Evolutionary conservation across 2,329 filamentous ascomycete genomes (phyloP).

Genomic region (Lachnellula hyalina): DNA sequence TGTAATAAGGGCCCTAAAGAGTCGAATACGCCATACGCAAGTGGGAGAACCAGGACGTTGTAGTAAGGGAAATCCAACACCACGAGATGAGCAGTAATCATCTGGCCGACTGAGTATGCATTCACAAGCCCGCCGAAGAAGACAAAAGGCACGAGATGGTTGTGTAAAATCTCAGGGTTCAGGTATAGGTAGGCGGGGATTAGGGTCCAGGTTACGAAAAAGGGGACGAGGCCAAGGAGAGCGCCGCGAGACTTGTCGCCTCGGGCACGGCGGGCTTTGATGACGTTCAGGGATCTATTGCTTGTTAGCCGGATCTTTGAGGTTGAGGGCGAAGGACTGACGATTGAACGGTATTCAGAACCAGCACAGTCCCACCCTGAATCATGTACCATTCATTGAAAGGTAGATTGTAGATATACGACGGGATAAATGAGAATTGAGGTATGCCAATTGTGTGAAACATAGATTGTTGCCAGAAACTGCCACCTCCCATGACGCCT

Average conservation of each 20-base stretch:
- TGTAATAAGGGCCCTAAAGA: conserved; percentile 66
- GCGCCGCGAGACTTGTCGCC: conserved; percentile 68
- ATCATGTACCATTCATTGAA: conserved; percentile 93
- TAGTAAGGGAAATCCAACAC: conserved; percentile 84
- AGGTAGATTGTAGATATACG: conserved; percentile 67
- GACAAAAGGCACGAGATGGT: conserved; percentile 83
- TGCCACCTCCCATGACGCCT: conserved; percentile 77
- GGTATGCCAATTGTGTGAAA: conserved; percentile 72
- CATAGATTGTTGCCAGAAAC: conserved; percentile 84
- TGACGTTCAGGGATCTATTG: conserved; percentile 69
- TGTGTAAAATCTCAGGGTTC: conserved; percentile 74
- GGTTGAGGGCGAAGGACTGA: conserved; percentile 24
- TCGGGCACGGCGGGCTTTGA: conserved; percentile 69
- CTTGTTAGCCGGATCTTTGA: conserved; percentile 11
- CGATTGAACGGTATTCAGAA: conserved; percentile 78
- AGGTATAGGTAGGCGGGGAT: conserved; percentile 76
- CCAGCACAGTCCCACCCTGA: conserved; percentile 74
- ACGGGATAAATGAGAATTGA: conserved; percentile 57
- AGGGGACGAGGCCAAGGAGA: conserved; percentile 77
- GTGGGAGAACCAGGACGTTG: conserved; percentile 76
- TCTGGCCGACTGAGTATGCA: conserved; percentile 90
- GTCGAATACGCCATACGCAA: conserved; percentile 75
- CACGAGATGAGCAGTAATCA: conserved; percentile 91
- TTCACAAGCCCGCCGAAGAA: conserved; percentile 88
- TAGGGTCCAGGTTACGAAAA: conserved; percentile 71